Conservation (phyloP, 2,329 filamentous ascomycete species). For the Ophiostoma himal-ulmi region DNA sequence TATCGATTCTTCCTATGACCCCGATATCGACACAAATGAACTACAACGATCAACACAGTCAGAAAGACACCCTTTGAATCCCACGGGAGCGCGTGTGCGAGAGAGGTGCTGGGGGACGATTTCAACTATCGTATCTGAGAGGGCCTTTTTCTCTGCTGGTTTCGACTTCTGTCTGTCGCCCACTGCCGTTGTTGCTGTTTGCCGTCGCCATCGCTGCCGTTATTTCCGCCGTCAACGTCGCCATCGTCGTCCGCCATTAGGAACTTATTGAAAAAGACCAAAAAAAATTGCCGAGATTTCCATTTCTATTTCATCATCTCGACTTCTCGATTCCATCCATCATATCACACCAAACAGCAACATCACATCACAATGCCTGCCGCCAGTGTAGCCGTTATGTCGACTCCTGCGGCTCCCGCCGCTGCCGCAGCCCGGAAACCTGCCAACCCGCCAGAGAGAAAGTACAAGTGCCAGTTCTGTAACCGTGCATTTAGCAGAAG, state of each 20-base stretch:
- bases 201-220: slow-evolving; percentile 31
- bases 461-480: slow-evolving; percentile 99
- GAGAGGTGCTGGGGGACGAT: slow-evolving; percentile 50
- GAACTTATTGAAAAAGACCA: not conserved
- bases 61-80: slow-evolving; percentile 64
- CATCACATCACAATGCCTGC: slow-evolving; percentile 58
- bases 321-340: slow-evolving; percentile 9
- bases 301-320: not conserved
- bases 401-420: slow-evolving; percentile 54
- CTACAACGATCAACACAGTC: slow-evolving; percentile 45
- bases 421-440: slow-evolving; percentile 70
- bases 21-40: slow-evolving; percentile 49
- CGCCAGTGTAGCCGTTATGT: slow-evolving; percentile 59
- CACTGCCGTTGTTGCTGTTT: slow-evolving; percentile 21
- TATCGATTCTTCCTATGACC: slow-evolving; percentile 49
- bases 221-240: slow-evolving; percentile 26
- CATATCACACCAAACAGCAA: slow-evolving; percentile 24
- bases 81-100: slow-evolving; percentile 60
- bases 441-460: slow-evolving; percentile 79
- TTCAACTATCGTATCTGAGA: slow-evolving; percentile 54
- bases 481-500: slow-evolving; percentile 94
- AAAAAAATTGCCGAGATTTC: not conserved
- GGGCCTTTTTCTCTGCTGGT: slow-evolving; percentile 30
- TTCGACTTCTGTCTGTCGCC: slow-evolving; percentile 31
- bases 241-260: slow-evolving; percentile 27